These are phyloP conservation scores for Perilla frutescens DNA, from an alignment of 257 asterid genomes.

Conservation along the genomic window DNA sequence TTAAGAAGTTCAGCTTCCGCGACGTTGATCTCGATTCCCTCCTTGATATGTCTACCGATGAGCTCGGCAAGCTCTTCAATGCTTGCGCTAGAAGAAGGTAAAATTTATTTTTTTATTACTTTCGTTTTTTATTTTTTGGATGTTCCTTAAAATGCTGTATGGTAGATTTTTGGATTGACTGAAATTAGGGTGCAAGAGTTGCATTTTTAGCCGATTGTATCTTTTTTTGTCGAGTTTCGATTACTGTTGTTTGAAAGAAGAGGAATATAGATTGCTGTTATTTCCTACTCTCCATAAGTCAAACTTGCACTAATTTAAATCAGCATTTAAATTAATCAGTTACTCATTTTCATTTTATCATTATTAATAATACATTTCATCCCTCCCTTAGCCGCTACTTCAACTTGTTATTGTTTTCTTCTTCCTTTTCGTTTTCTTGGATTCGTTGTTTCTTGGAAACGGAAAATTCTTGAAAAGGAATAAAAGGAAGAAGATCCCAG, in stretches of 20 bases:
- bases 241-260: background rate
- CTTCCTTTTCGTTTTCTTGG: constrained; percentile 39
- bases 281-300: background rate
- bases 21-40: constrained; percentile 93
- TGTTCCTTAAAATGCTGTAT: too few relatives aligned
- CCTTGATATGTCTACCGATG: constrained; percentile 85
- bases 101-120: background rate
- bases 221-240: background rate
- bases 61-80: constrained; percentile 76
- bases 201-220: background rate
- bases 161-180: background rate
- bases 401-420: constrained; percentile 32
- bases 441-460: constrained; percentile 36
- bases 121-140: too few relatives aligned
- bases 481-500: constrained; percentile 44
- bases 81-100: constrained; percentile 86
- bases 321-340: constrained; percentile 15
- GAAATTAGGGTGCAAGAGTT: background rate
- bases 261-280: too few relatives aligned
- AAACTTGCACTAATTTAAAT: background rate
- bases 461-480: constrained; percentile 26
- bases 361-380: constrained; percentile 40
- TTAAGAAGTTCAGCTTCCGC: constrained; percentile 88
- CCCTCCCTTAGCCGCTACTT: constrained; percentile 46
- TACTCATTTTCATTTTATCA: constrained; percentile 28